Evolutionary conservation across 306 rosid species (phyloP).

Genomic region (Fragaria iinumae): DNA sequence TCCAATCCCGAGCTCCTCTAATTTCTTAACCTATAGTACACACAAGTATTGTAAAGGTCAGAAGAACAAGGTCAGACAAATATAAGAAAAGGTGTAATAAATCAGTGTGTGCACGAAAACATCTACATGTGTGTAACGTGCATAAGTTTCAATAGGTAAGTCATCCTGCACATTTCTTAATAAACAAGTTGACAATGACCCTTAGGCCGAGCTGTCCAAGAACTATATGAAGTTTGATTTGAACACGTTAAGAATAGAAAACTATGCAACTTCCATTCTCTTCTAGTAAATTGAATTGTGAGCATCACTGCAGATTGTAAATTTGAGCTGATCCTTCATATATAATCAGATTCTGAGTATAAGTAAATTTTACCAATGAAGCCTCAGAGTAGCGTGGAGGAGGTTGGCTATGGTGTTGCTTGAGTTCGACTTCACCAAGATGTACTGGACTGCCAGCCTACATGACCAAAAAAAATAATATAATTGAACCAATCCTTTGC

Average conservation of each 20-base stretch:
- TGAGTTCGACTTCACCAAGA: conserved; percentile 50
- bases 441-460: conserved; percentile 61
- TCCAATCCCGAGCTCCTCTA: conserved; percentile 99
- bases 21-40: conserved; percentile 70
- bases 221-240: not conserved
- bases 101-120: not conserved
- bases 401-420: conserved; percentile 81
- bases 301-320: not conserved
- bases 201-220: not conserved
- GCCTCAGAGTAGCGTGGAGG: conserved; percentile 88
- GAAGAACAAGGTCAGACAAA: conserved; percentile 2
- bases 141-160: not conserved
- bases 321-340: not conserved
- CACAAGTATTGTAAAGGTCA: conserved; percentile 22
- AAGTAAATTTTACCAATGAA: conserved; percentile 56
- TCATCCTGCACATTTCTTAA: not conserved
- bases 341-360: not conserved
- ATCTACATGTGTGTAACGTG: not conserved
- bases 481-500: not conserved
- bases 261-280: not conserved
- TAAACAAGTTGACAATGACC: not conserved
- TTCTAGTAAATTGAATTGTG: not conserved
- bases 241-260: not conserved
- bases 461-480: conserved; percentile 7
- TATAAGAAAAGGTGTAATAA: not conserved